Conservation (phyloP, 2,329 filamentous ascomycete species). For the Diaporthe caulivora region DNA sequence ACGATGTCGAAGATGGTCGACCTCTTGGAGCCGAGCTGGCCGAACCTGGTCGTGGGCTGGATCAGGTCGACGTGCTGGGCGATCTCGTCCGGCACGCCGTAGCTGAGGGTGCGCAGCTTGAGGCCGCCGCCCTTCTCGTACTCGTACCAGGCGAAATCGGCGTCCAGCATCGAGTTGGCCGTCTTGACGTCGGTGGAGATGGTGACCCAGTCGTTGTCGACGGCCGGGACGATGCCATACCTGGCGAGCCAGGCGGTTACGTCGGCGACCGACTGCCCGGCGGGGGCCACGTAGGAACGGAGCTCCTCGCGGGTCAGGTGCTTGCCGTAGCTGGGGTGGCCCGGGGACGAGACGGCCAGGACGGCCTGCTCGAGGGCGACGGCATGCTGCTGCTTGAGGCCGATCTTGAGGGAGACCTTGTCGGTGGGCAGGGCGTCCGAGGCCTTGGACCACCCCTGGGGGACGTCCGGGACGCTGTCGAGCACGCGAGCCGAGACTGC, state of each 20-base stretch:
- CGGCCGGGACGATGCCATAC: slow-evolving; percentile 59
- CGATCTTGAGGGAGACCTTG: slow-evolving; percentile 60
- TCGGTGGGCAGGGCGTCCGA: slow-evolving; percentile 52
- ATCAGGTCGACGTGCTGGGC: slow-evolving; percentile 70
- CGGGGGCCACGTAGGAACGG: slow-evolving; percentile 64
- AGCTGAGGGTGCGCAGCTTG: slow-evolving; percentile 66
- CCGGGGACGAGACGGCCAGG: slow-evolving; percentile 72
- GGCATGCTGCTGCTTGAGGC: slow-evolving; percentile 61
- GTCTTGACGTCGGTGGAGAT: slow-evolving; percentile 64
- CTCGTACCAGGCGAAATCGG: slow-evolving; percentile 69
- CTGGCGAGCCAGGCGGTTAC: slow-evolving; percentile 68
- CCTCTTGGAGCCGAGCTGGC: slow-evolving; percentile 58
- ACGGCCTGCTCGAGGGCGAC: slow-evolving; percentile 68
- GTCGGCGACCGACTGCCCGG: slow-evolving; percentile 57
- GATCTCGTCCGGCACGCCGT: slow-evolving; percentile 71
- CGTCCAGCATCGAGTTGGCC: slow-evolving; percentile 68
- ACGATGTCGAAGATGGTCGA: slow-evolving; percentile 53
- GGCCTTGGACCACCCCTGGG: slow-evolving; percentile 53
- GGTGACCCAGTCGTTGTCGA: slow-evolving; percentile 72
- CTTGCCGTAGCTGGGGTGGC: slow-evolving; percentile 68
- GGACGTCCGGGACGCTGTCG: slow-evolving; percentile 51
- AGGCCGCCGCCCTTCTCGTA: slow-evolving; percentile 55
- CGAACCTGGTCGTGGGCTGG: slow-evolving; percentile 75
- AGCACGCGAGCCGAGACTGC: slow-evolving; percentile 50
- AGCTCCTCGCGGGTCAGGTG: slow-evolving; percentile 73